Percentiles rank a stretch among this genome's conserved stretches.
Conservation (phyloP, 805 yeast genomes). For the Nakazawaea peltata region DNA sequence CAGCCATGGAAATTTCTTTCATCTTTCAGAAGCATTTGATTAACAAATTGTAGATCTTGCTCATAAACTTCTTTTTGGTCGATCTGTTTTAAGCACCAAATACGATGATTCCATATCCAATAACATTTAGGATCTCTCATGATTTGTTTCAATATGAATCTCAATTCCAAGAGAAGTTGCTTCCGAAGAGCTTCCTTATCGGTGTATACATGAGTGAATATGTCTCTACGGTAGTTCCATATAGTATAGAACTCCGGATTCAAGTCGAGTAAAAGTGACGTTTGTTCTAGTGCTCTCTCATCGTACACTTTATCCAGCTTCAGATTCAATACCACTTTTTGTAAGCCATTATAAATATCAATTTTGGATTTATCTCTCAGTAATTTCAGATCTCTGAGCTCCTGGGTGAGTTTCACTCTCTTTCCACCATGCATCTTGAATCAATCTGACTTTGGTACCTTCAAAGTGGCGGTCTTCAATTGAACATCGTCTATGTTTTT, state of each 20-base stretch:
- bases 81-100: slow-evolving; percentile 60
- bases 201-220: slow-evolving; percentile 30
- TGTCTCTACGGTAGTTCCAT: slow-evolving; percentile 87
- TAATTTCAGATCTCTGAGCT: slow-evolving; percentile 42
- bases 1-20: slow-evolving; percentile 91
- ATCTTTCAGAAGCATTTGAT: slow-evolving; percentile 61
- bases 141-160: slow-evolving; percentile 50
- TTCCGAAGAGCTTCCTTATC: slow-evolving; percentile 11
- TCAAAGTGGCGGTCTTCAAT: too few species aligned
- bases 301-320: slow-evolving; percentile 22
- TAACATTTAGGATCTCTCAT: slow-evolving; percentile 78
- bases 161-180: slow-evolving; percentile 49
- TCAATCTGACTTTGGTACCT: too few species aligned
- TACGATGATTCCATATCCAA: slow-evolving; percentile 94
- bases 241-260: slow-evolving; percentile 86
- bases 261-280: slow-evolving; percentile 47
- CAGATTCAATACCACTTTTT: slow-evolving; percentile 31
- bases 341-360: slow-evolving; percentile 39
- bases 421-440: slow-evolving; percentile 64
- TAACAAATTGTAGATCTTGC: slow-evolving; percentile 62
- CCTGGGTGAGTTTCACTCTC: slow-evolving; percentile 47
- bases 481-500: too few species aligned
- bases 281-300: slow-evolving; percentile 36
- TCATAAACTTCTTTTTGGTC: slow-evolving; percentile 41
- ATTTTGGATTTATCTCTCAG: slow-evolving; percentile 58